Base-by-base conservation (phyloP, 2,329 filamentous ascomycete genomes). In the Escovopsis sp. region DNA sequence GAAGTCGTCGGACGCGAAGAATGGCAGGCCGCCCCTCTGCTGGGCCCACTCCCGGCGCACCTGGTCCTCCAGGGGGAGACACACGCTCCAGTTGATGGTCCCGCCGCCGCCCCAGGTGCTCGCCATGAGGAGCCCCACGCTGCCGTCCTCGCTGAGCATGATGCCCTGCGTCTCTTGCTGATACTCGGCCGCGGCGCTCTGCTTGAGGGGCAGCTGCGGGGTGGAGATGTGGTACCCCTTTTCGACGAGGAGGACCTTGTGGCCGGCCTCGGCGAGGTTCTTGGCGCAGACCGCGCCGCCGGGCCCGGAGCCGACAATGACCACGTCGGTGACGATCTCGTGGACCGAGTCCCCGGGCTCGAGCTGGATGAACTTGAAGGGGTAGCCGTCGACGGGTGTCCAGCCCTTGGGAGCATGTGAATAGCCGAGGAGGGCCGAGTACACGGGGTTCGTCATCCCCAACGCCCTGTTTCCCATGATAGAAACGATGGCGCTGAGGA, bases 231-330 rank as follows among this genome's bases (percentile, higher is more conserved):
- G 74, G 56, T 88, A 86, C 1, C 74, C 76, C 56, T 91, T 91
- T 50, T 93, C 86, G 3, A 86, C 79, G 1, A 95, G 84, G 4
- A 94, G 58, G 25, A 94, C 85, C 15, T 68, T 67, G 48, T 83
- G 69, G 4, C 83, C 84, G 1, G 80, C 82, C 58, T 87, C 79
- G 9, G 87, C 76, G 1, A 94, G 64, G 39, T 84, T 81, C 59
- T 88, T 88, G 20, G 88, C 87, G 31, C 72, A 75, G 0, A 94
- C 86, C 9, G 72, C 84, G 34, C 84, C 87, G 47, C 88, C 88
- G 51, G 84, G 93, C 25, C 88, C 88, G 32, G 84, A 91, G 2
- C 88, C 88, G 15, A 95, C 71, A 44, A 95, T 78, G 34, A 94
- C 76, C 1, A 94, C 76, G 57, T 95, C 89, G 0, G 83, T 81